Conservation (phyloP, 805 yeast genomes). For the Yamadazyma sp. region DNA sequence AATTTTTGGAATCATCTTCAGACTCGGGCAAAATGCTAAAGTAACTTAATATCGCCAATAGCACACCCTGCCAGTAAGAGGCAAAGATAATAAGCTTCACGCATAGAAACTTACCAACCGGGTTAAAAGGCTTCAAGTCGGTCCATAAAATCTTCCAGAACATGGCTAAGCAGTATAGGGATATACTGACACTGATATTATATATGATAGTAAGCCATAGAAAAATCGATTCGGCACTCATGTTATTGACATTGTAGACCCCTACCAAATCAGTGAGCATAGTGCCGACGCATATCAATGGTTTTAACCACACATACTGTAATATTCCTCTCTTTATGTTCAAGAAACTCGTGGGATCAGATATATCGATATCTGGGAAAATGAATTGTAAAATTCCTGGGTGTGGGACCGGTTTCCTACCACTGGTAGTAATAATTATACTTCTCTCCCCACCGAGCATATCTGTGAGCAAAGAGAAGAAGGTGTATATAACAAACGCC, state of each 20-base stretch:
- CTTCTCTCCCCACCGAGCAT: constrained; percentile 91
- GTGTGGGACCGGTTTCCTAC: constrained; percentile 69
- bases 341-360: constrained; percentile 80
- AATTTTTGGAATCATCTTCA: constrained; percentile 24
- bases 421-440: constrained; percentile 69
- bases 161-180: constrained; percentile 80
- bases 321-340: constrained; percentile 78
- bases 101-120: constrained; percentile 90
- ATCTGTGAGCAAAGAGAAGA: constrained; percentile 77
- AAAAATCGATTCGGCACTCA: constrained; percentile 50
- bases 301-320: constrained; percentile 95
- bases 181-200: constrained; percentile 76
- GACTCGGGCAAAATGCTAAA: constrained; percentile 44
- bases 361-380: constrained; percentile 66
- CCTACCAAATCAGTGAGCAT: constrained; percentile 48
- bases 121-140: constrained; percentile 77
- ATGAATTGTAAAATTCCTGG: constrained; percentile 55
- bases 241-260: constrained; percentile 50
- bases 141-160: constrained; percentile 89
- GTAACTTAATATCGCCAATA: constrained; percentile 53
- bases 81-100: constrained; percentile 94
- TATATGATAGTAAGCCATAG: constrained; percentile 69
- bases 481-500: constrained; percentile 93
- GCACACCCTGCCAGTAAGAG: constrained; percentile 93
- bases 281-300: constrained; percentile 64